Evolutionary conservation across 306 rosid species (phyloP), one percentile per base, ranked within the genome.

Genomic region (Cucumis melo): DNA sequence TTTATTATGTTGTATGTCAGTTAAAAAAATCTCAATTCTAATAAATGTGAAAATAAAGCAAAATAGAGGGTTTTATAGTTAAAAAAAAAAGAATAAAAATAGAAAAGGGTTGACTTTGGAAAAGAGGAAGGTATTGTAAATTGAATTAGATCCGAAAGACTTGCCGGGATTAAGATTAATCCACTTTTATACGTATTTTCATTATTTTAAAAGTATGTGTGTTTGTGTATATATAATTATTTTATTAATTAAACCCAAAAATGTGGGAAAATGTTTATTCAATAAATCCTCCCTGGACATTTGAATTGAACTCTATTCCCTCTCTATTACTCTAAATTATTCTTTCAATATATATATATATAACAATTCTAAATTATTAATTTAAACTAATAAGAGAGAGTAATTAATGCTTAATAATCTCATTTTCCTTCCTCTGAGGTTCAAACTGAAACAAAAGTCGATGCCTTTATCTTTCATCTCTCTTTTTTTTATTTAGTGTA

Each of bases 141-240:
- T 38, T 58, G 32, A 50, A 74, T 60, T 65, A 66, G 76, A 74
- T 82, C 78, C 78, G 68, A 60, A 78, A 50, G 77, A 42, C 77
- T 63, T 71, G 83, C 80, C 29, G 67, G 48, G 70, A 55, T 73
- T 59, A 29, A 51, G 63, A 55, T 73, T 59, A 29, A 51, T 29
- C 10, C 0, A 27, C 7, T 72, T 72, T 50, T 23, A 70, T 46
- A 70, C 41, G 14, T 55, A 56, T 74, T 54, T 56, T 56, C 50
- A 9, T 41, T 36, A n/a, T n/a, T n/a, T n/a, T n/a, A n/a, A n/a
- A n/a, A n/a, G n/a, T n/a, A n/a, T n/a, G n/a, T n/a, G n/a, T n/a
- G n/a, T n/a, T n/a, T n/a, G n/a, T n/a, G n/a, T n/a, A 32, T 2
- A 32, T 3, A 32, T 32, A 3, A 2, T 32, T 29, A 44, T 7